Evolutionary conservation across 2,329 filamentous ascomycete species (phyloP), one percentile per base, ranked within the genome.

Genomic region (Neospermospora avenae): DNA sequence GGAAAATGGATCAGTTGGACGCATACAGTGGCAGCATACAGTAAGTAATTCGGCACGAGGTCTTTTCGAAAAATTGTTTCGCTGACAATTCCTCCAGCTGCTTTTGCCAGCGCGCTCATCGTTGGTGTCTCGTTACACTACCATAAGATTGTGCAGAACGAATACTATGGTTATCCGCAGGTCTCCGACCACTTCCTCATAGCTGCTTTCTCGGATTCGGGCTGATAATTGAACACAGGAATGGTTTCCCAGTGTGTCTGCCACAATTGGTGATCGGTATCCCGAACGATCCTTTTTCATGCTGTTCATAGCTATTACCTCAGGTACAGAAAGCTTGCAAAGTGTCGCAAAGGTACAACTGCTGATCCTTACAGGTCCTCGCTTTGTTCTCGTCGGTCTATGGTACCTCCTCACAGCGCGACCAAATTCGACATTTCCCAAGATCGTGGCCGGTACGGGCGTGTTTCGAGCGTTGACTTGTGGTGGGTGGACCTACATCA

Each of bases 401-500:
- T 98, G 90, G 89, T 99, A 97, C 73, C 81, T 96, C 66, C 79
- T 99, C 58, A 96, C 92, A 35, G 85, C 89, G 63, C 86, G 85
- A 68, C 87, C 90, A 3, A 88, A 89, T 71, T 84, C 85, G 58
- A 83, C 81, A 28, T 83, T 97, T 16, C 91, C 96, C 18, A 92
- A 91, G 73, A 87, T 95, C 64, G 82, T 98, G 63, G 88, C 88
- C 48, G 82, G 83, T 42, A 87, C 90, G 69, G 95, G 95, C 58
- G 67, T 97, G 55, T 88, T 98, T 71, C 86, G 95, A 69, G 97
- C 93, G 10, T 77, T 98, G 60, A 96, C 92, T 3, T 99, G 95
- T 72, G 95, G 93, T 69, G 95, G 95, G 61, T 99, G 95, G 93
- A 97, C 95, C 56, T 99, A 98, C 75, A 87, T 99, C 63, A 99